A percentile compares a stretch with the other conserved stretches of the same genome.
These are phyloP conservation scores for Colletotrichum cuscutae DNA, from an alignment of 2,329 filamentous ascomycete genomes.

Conservation along the genomic window DNA sequence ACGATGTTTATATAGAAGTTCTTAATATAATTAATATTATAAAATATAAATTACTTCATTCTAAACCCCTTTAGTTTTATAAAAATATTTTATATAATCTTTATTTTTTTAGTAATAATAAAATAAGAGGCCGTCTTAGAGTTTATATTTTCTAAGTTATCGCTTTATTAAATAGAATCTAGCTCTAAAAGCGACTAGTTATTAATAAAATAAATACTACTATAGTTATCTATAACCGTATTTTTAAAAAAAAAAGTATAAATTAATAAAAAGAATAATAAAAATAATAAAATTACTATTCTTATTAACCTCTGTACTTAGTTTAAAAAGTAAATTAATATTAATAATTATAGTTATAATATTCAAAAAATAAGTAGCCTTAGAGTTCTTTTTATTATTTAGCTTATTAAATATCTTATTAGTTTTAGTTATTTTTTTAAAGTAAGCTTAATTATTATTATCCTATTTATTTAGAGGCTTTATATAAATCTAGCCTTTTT, in stretches of 20 bases:
- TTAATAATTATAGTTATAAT: background rate
- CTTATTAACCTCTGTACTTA: background rate
- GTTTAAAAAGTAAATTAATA: background rate
- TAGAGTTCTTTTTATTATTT: background rate
- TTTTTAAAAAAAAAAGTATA: background rate
- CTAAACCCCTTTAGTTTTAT: background rate
- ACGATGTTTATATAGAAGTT: background rate
- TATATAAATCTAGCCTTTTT: no score
- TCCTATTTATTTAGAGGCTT: no score
- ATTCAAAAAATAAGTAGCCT: background rate
- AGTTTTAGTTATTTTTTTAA: no score
- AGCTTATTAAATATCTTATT: no score
- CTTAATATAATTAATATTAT: background rate
- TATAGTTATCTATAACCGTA: background rate
- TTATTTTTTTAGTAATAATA: background rate
- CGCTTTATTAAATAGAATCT: background rate
- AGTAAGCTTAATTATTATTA: no score
- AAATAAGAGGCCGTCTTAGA: background rate
- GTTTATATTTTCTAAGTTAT: no score
- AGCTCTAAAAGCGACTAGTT: background rate
- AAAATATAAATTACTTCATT: background rate
- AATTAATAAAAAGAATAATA: background rate
- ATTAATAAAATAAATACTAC: background rate
- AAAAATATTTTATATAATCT: background rate
- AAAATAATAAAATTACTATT: background rate